Evolutionary conservation across 2,329 filamentous ascomycete genomes (phyloP).

Genomic region (Diplocarpon mali): DNA sequence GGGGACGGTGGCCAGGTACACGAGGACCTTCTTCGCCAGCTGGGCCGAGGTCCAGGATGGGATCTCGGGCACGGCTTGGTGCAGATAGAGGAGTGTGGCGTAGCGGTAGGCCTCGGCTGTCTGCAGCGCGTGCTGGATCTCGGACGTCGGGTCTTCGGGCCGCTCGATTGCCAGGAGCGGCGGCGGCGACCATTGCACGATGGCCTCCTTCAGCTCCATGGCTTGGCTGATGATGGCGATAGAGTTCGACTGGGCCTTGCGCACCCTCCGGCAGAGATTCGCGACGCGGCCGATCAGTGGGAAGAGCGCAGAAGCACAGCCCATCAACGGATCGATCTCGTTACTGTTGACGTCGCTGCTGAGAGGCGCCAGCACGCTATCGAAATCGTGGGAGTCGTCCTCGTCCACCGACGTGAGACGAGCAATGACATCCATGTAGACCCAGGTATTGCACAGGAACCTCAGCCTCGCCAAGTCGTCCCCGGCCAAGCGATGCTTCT

Average conservation of each 20-base stretch:
- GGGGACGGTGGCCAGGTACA: constrained; percentile 52
- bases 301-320: constrained; percentile 56
- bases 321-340: constrained; percentile 61
- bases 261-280: constrained; percentile 52
- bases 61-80: constrained; percentile 58
- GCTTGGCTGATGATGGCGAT: constrained; percentile 51
- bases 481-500: constrained; percentile 32
- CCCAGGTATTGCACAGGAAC: constrained; percentile 62
- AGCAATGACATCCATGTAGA: constrained; percentile 65
- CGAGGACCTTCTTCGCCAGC: constrained; percentile 50
- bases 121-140: constrained; percentile 52
- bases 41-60: constrained; percentile 45
- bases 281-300: constrained; percentile 57
- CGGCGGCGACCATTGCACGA: constrained; percentile 52
- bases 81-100: constrained; percentile 54
- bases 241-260: constrained; percentile 39
- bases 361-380: constrained; percentile 33
- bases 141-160: constrained; percentile 52
- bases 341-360: constrained; percentile 30
- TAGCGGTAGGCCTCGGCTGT: constrained; percentile 58
- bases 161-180: constrained; percentile 38
- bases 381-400: constrained; percentile 43
- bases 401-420: constrained; percentile 46
- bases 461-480: constrained; percentile 43
- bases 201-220: constrained; percentile 46